These are phyloP conservation scores for Nicotiana otophora DNA, from an alignment of 257 asterid species.

Conservation along the genomic window DNA sequence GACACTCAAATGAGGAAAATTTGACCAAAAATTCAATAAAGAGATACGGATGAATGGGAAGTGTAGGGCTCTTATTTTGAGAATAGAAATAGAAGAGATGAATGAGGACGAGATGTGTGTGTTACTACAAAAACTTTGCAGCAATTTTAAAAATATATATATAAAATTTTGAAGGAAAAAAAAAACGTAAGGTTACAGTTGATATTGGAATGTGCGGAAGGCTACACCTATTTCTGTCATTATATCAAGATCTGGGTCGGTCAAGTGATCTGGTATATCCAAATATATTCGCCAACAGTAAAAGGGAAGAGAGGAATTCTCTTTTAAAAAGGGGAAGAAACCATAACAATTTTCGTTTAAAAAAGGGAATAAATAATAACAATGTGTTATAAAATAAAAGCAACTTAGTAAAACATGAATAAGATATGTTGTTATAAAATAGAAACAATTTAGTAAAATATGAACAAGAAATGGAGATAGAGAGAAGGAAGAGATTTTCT, in stretches of 20 bases:
- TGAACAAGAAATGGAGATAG: no score
- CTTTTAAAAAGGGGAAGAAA: no score
- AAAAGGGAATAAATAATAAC: no score
- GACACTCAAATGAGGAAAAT: slow-evolving; percentile 25
- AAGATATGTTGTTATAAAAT: no score
- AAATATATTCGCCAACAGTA: no score
- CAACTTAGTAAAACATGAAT: no score
- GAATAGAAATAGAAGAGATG: background rate
- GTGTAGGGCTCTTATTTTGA: slow-evolving; percentile 20
- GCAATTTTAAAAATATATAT: background rate
- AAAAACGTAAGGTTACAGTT: slow-evolving; percentile 41
- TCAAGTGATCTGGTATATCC: background rate
- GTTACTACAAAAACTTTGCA: slow-evolving; percentile 23
- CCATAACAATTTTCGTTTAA: no score
- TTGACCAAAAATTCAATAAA: background rate
- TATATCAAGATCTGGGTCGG: background rate
- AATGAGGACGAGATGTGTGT: slow-evolving; percentile 13
- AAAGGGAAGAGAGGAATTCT: no score
- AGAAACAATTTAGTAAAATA: no score
- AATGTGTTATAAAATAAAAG: no score
- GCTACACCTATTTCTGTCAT: background rate
- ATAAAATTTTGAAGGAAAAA: background rate
- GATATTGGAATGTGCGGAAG: slow-evolving; percentile 42
- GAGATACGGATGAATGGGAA: background rate
- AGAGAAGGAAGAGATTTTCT: no score